phyloP scores from a whole-genome alignment of 768 basidiomycete species.

The Stropharia rugosoannulata region DNA sequence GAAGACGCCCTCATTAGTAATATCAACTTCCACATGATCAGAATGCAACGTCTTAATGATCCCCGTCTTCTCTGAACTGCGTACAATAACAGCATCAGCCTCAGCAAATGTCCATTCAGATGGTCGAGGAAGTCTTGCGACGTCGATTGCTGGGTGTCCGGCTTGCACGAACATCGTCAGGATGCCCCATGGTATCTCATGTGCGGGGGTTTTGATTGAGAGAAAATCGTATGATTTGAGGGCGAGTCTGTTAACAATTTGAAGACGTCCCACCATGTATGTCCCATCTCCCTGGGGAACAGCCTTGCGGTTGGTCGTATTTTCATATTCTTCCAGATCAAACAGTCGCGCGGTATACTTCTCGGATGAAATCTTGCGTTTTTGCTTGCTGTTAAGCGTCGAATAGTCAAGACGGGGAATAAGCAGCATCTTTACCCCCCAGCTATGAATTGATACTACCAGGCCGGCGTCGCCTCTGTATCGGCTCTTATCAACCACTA shows the following conservation, averaged over 20 bases:
- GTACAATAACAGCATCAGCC: not conserved
- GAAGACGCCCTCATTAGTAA: not conserved
- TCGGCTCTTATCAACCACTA: not conserved
- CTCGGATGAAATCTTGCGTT: not conserved
- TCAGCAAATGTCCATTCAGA: not conserved
- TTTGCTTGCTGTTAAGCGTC: not conserved
- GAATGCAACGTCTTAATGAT: not conserved
- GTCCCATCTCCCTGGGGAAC: not conserved
- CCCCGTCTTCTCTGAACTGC: not conserved
- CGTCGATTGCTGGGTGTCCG: constrained; percentile 1
- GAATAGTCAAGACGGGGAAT: constrained; percentile 1
- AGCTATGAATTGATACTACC: not conserved
- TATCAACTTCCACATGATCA: not conserved
- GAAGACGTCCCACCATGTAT: not conserved
- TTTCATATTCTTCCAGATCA: not conserved
- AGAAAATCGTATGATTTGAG: constrained; percentile 4
- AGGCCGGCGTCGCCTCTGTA: not conserved
- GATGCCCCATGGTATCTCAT: constrained; percentile 2
- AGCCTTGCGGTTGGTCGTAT: not conserved
- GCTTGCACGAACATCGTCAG: not conserved
- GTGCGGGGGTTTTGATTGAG: not conserved
- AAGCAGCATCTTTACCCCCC: not conserved
- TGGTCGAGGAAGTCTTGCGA: not conserved
- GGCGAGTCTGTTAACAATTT: constrained; percentile 7
- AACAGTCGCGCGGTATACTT: not conserved